Evolutionary conservation across 2,329 filamentous ascomycete species (phyloP).

Genomic region (Diaporthe sp.): DNA sequence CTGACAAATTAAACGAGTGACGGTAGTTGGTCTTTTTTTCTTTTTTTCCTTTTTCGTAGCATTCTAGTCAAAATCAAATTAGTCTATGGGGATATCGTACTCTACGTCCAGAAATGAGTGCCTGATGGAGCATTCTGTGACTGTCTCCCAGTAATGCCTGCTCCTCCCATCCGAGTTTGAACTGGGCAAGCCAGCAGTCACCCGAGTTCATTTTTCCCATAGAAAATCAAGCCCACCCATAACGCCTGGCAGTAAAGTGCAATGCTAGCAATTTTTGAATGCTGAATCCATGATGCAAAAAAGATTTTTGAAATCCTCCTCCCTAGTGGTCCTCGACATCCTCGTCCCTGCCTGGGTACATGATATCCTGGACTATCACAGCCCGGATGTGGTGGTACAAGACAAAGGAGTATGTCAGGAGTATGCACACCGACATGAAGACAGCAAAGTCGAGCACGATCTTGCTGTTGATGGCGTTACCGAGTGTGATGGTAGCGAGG

Average conservation of each 20-base stretch:
- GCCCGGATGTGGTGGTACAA: conserved; percentile 61
- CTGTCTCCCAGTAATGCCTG: conserved; percentile 23
- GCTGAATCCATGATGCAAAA: conserved; percentile 12
- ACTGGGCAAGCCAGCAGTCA: not conserved
- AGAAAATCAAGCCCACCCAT: conserved; percentile 15
- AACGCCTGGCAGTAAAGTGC: conserved; percentile 26
- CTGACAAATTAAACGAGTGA: conserved; percentile 30
- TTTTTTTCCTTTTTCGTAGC: conserved; percentile 13
- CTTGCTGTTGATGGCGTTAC: conserved; percentile 61
- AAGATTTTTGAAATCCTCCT: not conserved
- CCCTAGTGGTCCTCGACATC: conserved; percentile 63
- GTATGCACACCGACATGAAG: conserved; percentile 63
- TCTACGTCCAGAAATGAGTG: conserved; percentile 25
- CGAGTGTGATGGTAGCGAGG: conserved; percentile 69
- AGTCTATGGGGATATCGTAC: conserved; percentile 34
- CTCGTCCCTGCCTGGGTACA: conserved; percentile 69
- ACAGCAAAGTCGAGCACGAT: conserved; percentile 63
- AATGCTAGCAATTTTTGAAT: conserved; percentile 22
- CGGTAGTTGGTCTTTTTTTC: conserved; percentile 32
- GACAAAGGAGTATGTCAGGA: conserved; percentile 59
- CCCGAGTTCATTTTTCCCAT: conserved; percentile 21
- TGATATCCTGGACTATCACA: conserved; percentile 66
- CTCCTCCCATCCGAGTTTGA: not conserved
- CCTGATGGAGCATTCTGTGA: conserved; percentile 22
- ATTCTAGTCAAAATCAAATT: conserved; percentile 25